Evolutionary conservation across 352 stramenopile species (phyloP).

Genomic region (Blastocystis sp.): DNA sequence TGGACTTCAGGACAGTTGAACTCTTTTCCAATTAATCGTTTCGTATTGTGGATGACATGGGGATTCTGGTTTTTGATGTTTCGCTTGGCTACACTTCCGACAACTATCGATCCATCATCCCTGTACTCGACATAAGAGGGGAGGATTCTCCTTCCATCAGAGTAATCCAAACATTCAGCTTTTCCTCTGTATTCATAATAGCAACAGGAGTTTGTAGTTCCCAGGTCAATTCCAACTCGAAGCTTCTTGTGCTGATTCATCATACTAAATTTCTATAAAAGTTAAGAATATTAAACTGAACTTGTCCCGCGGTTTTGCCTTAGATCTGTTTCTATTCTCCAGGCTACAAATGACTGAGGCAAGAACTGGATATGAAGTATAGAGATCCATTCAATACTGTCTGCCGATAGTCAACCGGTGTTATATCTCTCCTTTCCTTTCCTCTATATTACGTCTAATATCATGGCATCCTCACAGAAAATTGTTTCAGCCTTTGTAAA

Average conservation of each 20-base stretch:
- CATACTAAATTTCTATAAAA: neutral
- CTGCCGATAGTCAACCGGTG: neutral
- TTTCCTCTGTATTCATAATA: neutral
- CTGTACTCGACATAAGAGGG: slow-evolving; percentile 22
- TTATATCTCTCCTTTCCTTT: neutral
- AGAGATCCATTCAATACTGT: too few species aligned
- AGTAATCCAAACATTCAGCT: neutral
- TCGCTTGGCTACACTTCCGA: slow-evolving; percentile 1
- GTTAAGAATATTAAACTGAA: neutral
- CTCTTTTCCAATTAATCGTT: slow-evolving; percentile 15
- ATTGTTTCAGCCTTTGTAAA: slow-evolving; percentile 45
- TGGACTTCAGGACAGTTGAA: neutral
- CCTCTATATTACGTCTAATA: neutral
- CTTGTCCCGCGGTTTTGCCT: too few species aligned
- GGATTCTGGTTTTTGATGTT: neutral
- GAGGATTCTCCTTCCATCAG: neutral
- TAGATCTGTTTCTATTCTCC: too few species aligned
- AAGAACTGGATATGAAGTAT: too few species aligned
- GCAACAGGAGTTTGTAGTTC: slow-evolving; percentile 54
- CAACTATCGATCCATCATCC: neutral
- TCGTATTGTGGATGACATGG: neutral
- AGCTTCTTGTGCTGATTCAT: neutral
- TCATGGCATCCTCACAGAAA: neutral
- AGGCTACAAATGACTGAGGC: too few species aligned
- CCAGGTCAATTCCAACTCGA: slow-evolving; percentile 45